A percentile compares a stretch with the other conserved stretches of the same genome.
Conservation (phyloP, 352 stramenopile species). For the Phytophthora sansomeana region DNA sequence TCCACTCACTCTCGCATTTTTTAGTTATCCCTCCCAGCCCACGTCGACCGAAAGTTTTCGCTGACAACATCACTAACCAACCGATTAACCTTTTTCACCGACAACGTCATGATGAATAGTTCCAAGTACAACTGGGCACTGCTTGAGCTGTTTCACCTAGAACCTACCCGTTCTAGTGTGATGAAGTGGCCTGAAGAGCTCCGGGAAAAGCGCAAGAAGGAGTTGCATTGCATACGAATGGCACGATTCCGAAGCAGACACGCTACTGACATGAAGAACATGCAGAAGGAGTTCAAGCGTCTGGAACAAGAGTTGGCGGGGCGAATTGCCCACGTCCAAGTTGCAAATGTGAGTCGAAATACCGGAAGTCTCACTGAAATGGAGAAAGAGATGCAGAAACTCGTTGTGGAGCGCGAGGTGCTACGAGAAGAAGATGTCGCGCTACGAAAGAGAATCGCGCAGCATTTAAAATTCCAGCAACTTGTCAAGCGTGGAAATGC, state of each 20-base stretch:
- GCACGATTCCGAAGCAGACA: conserved; percentile 37
- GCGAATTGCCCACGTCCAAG: not conserved
- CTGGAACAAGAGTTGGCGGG: conserved; percentile 30
- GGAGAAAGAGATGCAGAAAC: not conserved
- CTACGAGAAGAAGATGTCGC: not conserved
- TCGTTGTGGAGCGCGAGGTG: not conserved
- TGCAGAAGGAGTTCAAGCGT: conserved; percentile 25
- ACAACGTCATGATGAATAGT: too few species aligned
- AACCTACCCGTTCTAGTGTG: too few species aligned
- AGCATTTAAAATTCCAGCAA: not conserved
- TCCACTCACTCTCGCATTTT: too few species aligned
- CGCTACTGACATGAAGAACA: conserved; percentile 23
- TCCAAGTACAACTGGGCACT: too few species aligned
- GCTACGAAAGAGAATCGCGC: not conserved
- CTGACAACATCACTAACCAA: too few species aligned
- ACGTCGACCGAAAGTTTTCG: too few species aligned
- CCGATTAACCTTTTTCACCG: too few species aligned
- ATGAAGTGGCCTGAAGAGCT: conserved; percentile 41
- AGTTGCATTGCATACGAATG: conserved; percentile 42
- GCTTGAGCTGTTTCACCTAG: too few species aligned
- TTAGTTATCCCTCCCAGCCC: too few species aligned
- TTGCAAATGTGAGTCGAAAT: not conserved
- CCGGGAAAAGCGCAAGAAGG: conserved; percentile 37
- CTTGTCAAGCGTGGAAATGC: too few species aligned
- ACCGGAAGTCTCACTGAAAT: not conserved